These are phyloP conservation scores for Bromus sterilis DNA, from an alignment of 176 grass and related monocot species.

Conservation along the genomic window DNA sequence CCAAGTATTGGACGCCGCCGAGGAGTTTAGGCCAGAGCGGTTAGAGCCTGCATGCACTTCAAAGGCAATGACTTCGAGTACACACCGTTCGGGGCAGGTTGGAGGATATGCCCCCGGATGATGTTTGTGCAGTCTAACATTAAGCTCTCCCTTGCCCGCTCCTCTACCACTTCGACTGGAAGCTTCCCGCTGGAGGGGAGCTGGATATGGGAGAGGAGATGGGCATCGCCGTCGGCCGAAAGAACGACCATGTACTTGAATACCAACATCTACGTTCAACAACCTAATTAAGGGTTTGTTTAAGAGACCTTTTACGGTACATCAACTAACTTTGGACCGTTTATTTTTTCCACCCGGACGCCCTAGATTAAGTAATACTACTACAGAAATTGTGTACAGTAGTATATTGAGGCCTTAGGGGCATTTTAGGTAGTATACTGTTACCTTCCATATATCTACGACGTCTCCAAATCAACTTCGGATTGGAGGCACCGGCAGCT, in stretches of 20 bases:
- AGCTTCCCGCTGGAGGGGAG: not conserved
- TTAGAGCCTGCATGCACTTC: not conserved
- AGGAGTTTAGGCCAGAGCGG: not conserved
- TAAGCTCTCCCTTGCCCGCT: not conserved
- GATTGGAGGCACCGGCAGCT: too few species aligned
- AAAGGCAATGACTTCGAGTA: not conserved
- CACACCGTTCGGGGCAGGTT: not conserved
- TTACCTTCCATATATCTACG: too few species aligned
- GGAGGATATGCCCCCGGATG: not conserved
- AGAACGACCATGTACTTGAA: not conserved
- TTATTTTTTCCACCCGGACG: too few species aligned
- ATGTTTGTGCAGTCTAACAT: not conserved
- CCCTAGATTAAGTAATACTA: too few species aligned
- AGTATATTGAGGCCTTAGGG: too few species aligned
- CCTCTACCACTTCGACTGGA: not conserved
- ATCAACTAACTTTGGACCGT: too few species aligned
- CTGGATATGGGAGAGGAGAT: not conserved
- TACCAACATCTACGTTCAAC: too few species aligned
- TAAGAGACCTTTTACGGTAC: too few species aligned
- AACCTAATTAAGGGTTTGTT: too few species aligned
- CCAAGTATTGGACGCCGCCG: not conserved
- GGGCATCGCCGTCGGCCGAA: not conserved
- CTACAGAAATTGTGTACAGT: too few species aligned
- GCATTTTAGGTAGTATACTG: too few species aligned
- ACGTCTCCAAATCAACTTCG: too few species aligned